phyloP scores from a whole-genome alignment of 257 asterid genomes.

The Perilla frutescens region DNA sequence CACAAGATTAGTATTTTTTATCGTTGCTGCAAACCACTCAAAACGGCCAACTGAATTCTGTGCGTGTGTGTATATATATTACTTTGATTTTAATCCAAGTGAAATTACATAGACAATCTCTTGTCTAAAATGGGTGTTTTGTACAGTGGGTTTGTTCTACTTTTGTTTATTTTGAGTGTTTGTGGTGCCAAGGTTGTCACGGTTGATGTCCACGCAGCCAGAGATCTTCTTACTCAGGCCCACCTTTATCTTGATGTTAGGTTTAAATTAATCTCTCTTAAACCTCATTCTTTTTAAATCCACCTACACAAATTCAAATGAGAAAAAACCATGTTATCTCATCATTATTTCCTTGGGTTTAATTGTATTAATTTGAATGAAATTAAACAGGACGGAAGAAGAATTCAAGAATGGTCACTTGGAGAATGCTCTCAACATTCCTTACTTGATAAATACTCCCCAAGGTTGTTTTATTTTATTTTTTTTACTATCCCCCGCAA shows the following conservation, averaged over 20 bases:
- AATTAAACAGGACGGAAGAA: constrained; percentile 63
- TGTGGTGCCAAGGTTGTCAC: constrained; percentile 43
- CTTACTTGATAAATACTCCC: constrained; percentile 65
- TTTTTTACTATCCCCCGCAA: neutral
- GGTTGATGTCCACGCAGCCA: constrained; percentile 63
- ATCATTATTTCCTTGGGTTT: too few species aligned
- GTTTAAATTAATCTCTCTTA: constrained; percentile 30
- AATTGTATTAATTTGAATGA: too few species aligned
- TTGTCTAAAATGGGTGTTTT: neutral
- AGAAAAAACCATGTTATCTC: too few species aligned
- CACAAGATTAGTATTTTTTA: constrained; percentile 4
- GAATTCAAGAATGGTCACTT: constrained; percentile 75
- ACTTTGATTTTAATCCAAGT: neutral
- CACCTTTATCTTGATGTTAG: constrained; percentile 74
- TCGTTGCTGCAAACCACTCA: constrained; percentile 4
- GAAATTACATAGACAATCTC: neutral
- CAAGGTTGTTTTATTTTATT: constrained; percentile 47
- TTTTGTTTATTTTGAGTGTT: constrained; percentile 26
- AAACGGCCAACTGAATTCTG: constrained; percentile 12
- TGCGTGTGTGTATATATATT: too few species aligned
- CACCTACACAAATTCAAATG: too few species aligned
- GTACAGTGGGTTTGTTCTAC: constrained; percentile 24
- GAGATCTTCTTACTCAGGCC: constrained; percentile 49
- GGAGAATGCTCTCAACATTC: constrained; percentile 64
- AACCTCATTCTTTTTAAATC: too few species aligned